Base-by-base conservation (phyloP, 768 basidiomycete genomes). In the Boletus reticuloceps region DNA sequence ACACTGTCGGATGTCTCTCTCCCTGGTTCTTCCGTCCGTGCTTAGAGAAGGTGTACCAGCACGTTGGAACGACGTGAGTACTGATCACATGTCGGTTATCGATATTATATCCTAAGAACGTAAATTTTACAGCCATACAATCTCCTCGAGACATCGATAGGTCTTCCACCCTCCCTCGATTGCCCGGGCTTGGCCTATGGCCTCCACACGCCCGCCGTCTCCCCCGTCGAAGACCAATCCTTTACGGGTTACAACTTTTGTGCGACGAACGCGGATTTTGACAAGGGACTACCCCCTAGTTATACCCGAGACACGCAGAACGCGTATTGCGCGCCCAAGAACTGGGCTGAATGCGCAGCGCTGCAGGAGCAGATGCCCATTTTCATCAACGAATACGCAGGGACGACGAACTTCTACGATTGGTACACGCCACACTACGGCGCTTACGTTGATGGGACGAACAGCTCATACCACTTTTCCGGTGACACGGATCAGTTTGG, bases 21-120 rank as follows among this genome's bases (percentile, higher is more conserved):
- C 69, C 27, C 47, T 70, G 34, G 64, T 70, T 9, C 70, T 71
- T 47, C 69, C 69, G 5, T 70, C 68, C 37, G 48, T 62, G 54
- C 68, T 70, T 41, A 58, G 68, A 38, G 66, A 70, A 47, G 68
- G 59, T 16, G 53, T 51, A 27, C 63, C 70, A 8, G 69, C 70
- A 19, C 70, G 69, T 25, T 70, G 69, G 69, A 70, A 70, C 59
- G 65, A 71, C 62, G 70, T 70, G 58, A 70, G 69, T 58, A 56
- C 46, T 20, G 22, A 49, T 57, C 50, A 27, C 44, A 47, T 46
- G 32, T 50, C 51, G 34, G 42, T 51, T 68, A 53, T 61, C 29
- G 19, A 41, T 49, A 45, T 37, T 37, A 44, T 34, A 19, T 52
- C 14, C 32, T 55, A 54, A 65, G 37, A 46, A 63, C 58, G 59